Evolutionary conservation across 805 yeast genomes (phyloP), one percentile per base, ranked within the genome.

Genomic region (Nakazawaea ishiwadae): DNA sequence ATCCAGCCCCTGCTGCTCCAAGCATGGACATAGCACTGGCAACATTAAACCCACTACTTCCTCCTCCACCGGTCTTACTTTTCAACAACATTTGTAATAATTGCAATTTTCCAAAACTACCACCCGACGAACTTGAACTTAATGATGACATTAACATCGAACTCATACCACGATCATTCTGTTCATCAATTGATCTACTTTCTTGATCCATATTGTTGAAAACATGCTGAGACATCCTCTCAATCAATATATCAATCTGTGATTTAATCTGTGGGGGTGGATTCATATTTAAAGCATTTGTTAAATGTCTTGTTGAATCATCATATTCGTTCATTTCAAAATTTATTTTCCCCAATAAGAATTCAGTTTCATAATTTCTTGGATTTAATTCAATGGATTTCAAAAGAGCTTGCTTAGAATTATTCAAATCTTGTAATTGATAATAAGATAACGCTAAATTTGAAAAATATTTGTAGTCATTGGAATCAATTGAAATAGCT

Each of bases 1-100:
- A n/a, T n/a, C n/a, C n/a, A n/a, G n/a, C n/a, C n/a, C n/a, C n/a
- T n/a, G n/a, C n/a, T n/a, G n/a, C n/a, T n/a, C 24, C 21, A 8
- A 39, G 27, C 33, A 39, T 24, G 7, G 42, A 32, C 26, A 39
- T 18, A 6, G 32, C 37, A 39, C 42, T 32, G 19, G 42, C 24
- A 7, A 39, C 37, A 20, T 32, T 32, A 18, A 39, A 39, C 4
- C 37, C 37, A 17, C 42, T 32, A 23, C 31, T 16, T 4, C 23
- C 4, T 10, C 35, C 41, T 30, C 41, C 26, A 23, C 26, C 26
- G 7, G 10, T 18, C 23, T 21, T n/a, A 2, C 37, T n/a, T n/a
- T n/a, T 28, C 37, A 39, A 16, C 26, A 39, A 16, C 23, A 18
- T 24, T 11, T 16, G 15, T 20, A 39, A 33, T 14, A 39, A 17